Evolutionary conservation across 73 alveolate genomes (phyloP).

Genomic region (Durusdinium trenchii): DNA sequence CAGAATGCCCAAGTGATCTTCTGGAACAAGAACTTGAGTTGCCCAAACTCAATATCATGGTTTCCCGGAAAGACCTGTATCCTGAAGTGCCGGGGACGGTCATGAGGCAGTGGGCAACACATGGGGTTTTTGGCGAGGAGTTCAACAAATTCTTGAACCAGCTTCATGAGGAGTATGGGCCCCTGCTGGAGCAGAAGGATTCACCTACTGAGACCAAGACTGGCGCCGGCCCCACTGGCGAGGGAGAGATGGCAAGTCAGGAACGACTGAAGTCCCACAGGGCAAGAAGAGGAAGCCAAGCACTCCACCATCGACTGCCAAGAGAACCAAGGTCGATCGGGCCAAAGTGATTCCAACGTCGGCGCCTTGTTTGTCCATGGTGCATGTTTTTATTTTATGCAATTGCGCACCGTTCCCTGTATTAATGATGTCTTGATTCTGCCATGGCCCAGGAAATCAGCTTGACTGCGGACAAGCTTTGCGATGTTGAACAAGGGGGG

Average conservation of each 20-base stretch:
- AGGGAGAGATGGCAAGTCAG: neutral
- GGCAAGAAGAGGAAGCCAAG: neutral
- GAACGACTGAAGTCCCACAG: neutral
- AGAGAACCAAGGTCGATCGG: conserved; percentile 15
- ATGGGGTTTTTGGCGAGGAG: neutral
- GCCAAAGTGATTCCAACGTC: neutral
- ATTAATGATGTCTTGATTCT: neutral
- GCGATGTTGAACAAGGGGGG: conserved; percentile 30
- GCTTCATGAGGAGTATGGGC: conserved; percentile 22
- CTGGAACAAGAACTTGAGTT: neutral
- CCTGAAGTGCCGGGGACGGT: neutral
- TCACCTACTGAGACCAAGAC: neutral
- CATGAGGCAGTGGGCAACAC: neutral
- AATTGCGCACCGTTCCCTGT: neutral
- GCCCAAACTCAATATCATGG: neutral
- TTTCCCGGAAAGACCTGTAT: neutral
- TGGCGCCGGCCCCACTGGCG: neutral
- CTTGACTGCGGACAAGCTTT: neutral
- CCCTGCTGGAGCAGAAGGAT: neutral
- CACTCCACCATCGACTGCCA: neutral
- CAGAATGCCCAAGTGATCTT: neutral
- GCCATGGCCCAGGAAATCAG: neutral
- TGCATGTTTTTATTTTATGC: neutral
- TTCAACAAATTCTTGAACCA: neutral
- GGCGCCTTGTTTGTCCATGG: neutral